Evolutionary conservation across 2,329 filamentous ascomycete species (phyloP).

Genomic region (Hypocreales sp.): DNA sequence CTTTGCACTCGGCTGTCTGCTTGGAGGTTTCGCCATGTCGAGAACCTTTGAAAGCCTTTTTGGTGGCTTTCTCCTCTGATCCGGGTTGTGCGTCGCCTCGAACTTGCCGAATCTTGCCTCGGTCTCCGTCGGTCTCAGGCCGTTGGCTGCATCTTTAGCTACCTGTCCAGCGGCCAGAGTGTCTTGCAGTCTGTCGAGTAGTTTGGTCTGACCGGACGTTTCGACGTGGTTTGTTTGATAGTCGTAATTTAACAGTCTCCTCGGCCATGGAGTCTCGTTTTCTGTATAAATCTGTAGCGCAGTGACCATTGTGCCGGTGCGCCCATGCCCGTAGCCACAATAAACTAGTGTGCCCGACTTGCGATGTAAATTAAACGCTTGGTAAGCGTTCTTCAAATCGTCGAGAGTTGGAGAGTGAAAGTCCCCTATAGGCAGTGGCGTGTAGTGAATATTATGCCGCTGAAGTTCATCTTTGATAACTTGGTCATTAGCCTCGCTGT

Average conservation of each 20-base stretch:
- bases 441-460: constrained; percentile 1
- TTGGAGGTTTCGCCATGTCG: no score
- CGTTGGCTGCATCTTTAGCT: no score
- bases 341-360: constrained; percentile 3
- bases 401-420: neutral
- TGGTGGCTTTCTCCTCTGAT: no score
- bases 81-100: no score
- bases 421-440: constrained; percentile 1
- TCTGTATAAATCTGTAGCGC: constrained; percentile 3
- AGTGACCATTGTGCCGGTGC: constrained; percentile 3
- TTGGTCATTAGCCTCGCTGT: neutral
- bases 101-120: no score
- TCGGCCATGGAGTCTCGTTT: neutral
- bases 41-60: no score
- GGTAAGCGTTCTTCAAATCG: neutral
- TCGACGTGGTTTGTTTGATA: constrained; percentile 1
- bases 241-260: neutral
- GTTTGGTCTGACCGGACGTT: neutral
- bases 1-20: no score
- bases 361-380: neutral
- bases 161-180: no score
- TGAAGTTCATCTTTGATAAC: neutral
- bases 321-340: constrained; percentile 5
- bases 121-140: no score
- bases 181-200: neutral